These are phyloP conservation scores for Phaffia australis DNA, from an alignment of 768 basidiomycete genomes.

Conservation along the genomic window DNA sequence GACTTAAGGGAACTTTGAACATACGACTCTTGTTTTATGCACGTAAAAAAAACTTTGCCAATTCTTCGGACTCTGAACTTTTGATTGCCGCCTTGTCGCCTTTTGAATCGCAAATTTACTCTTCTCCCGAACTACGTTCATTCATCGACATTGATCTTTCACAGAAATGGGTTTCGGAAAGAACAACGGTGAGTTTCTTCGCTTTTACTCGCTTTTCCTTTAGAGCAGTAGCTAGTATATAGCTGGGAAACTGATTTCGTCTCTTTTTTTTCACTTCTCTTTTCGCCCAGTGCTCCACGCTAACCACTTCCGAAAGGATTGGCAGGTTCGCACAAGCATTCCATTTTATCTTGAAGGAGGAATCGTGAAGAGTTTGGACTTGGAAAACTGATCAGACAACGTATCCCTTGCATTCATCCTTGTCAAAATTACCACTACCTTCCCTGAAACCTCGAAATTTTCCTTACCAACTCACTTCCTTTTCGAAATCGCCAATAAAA, in stretches of 20 bases:
- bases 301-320: conserved; percentile 98
- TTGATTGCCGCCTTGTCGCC: no score
- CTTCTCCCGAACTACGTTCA: no score
- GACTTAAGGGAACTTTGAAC: no score
- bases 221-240: neutral
- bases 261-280: neutral
- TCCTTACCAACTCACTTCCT: neutral
- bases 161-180: conserved; percentile 58
- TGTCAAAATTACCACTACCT: neutral
- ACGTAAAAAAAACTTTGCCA: no score
- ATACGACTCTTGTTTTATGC: no score
- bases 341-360: conserved; percentile 10
- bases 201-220: neutral
- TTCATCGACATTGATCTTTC: neutral
- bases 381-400: conserved; percentile 4
- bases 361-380: neutral
- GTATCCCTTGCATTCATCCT: neutral
- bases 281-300: conserved; percentile 58
- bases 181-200: conserved; percentile 49
- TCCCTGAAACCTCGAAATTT: neutral
- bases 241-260: neutral
- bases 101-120: no score
- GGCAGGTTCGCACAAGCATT: conserved; percentile 50
- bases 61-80: no score
- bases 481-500: neutral